These are phyloP conservation scores for Cicer pinnatifidum DNA, from an alignment of 306 rosid genomes.

Conservation along the genomic window DNA sequence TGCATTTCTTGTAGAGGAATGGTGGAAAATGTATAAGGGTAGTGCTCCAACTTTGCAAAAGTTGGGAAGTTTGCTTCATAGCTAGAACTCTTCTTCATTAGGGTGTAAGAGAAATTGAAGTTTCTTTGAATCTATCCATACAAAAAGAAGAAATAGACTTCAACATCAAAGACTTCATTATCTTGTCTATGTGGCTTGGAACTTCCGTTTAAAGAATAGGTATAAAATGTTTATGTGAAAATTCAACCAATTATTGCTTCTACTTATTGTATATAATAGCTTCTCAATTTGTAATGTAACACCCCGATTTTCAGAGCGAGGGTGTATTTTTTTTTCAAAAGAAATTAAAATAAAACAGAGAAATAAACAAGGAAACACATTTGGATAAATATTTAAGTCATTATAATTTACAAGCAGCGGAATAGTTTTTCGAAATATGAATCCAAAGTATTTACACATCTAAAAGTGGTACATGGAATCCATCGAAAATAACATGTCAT, in stretches of 20 bases:
- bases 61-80: not conserved
- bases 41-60: not conserved
- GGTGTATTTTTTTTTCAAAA: no score
- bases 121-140: not conserved
- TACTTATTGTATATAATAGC: not conserved
- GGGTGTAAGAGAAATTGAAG: not conserved
- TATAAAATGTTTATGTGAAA: not conserved
- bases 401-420: no score
- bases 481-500: no score
- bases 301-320: no score
- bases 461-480: no score
- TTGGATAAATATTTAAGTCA: no score
- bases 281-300: not conserved
- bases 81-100: not conserved
- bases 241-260: not conserved
- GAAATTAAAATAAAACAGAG: no score
- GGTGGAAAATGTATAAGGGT: not conserved
- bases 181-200: not conserved
- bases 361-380: no score
- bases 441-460: no score
- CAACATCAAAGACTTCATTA: constrained; percentile 1
- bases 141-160: not conserved
- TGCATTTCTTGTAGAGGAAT: not conserved
- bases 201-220: not conserved
- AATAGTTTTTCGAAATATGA: no score